Base-by-base conservation (phyloP, 2,329 filamentous ascomycete species). In the Stemphylium lycopersici region DNA sequence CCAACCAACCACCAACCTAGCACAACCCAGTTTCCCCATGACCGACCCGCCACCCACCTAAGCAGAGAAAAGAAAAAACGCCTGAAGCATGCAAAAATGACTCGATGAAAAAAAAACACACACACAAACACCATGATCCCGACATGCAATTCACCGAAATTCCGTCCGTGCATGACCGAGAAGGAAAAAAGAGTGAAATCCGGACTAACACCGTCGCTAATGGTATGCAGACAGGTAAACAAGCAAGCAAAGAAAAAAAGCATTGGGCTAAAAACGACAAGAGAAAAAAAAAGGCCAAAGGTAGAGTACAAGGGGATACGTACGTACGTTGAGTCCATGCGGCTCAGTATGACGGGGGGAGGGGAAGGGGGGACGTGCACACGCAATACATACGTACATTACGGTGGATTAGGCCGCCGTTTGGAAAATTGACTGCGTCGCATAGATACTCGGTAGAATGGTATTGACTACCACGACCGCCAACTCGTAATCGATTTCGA, bases 161-260 rank as follows among this genome's bases (percentile, higher is more conserved):
- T 33, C 48, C 22, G 12, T 32, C 26, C 38, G 38, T 49, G 22
- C 49, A 13, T 15, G 11, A 45, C 29, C 18, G 31, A 34, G 31
- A 12, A 12, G 22, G 22, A 34, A 33, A 44, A 54, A 55, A 41
- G 52, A 55, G 52, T 51, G 52, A 55, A 55, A 55, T 46, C 52
- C 52, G 52, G 52, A 54, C 50, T 46, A 56, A 53, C 48, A 48
- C 53, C 53, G 53, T 46, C 52, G 52, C 52, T 55, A 48, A 55
- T 52, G 29, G 36, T 52, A 40, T 40, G 43, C 53, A 56, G 18
- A 16, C 12, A 34, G 32, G 29, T 34, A 16, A 43, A 29, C 26
- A 29, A 29, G 2, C 26, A 29, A 29, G 8, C 26, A 29, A 11
- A 24, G n/a, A 24, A 33, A 48, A 38, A 31, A 33, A 29, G 31